Base-by-base conservation (phyloP, 2,329 filamentous ascomycete genomes). In the Trichoderma sp. region DNA sequence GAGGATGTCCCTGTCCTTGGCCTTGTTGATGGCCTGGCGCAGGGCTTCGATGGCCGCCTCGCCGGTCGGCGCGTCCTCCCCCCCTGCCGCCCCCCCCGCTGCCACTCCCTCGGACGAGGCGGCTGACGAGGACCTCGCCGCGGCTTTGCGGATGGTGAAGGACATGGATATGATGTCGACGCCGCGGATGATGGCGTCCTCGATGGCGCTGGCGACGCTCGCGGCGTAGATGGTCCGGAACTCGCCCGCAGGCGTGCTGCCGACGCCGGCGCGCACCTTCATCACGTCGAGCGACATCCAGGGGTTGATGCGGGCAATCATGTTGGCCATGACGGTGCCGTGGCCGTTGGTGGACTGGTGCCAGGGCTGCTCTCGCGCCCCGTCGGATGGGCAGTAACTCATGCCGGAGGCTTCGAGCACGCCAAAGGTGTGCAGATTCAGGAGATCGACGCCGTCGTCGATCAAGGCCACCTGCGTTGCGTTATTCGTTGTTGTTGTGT, bases 301-400 rank as follows among this genome's bases (percentile, higher is more conserved):
- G 5, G 45, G 58, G 1, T 51, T 50, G 6, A 51, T 26, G 3
- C 58, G 45, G 7, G 39, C 7, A 26, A 61, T 61, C 58, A 61
- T 51, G 30, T 43, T 61, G 58, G 58, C 28, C 45, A 60, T 60
- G 57, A 48, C 30, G 7, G 57, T 51, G 15, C 58, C 43, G 26
- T 61, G 30, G 4, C 58, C 58, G 7, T n/a, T 17, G 14, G 21
- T 51, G 24, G 57, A 60, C 1, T 24, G 28, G 17, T 60, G 57
- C 57, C 44, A 60, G 7, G 57, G 57, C 9, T 10, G 10, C n/a
- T 56, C 52, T 5, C 14, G 17, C n/a, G 24, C 17, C 14, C 21
- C 30, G 17, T 44, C 34, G 5, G 52, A 21, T 0, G 39, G 52
- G 17, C 12, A 26, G 7, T 43, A 56, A 21, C 52, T 56, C 3